Evolutionary conservation across 78 protist genomes (phyloP).

Genomic region (Diacronema lutheri): DNA sequence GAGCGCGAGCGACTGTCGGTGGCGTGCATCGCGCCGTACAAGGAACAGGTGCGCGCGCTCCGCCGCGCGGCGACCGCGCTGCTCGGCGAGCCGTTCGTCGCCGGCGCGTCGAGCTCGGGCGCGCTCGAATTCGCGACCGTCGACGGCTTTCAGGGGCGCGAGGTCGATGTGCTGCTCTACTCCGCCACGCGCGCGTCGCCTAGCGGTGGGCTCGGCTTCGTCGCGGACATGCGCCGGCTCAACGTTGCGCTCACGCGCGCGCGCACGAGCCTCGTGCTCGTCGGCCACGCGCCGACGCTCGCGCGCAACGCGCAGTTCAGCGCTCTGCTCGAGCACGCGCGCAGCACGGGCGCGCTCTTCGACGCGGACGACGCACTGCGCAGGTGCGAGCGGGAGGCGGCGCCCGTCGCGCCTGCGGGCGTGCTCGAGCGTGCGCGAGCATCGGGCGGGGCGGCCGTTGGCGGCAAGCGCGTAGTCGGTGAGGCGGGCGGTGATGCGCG

Average conservation of each 20-base stretch:
- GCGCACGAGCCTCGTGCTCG: not conserved
- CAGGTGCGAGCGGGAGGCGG: too few relatives aligned
- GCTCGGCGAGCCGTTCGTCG: not conserved
- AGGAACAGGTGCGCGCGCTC: not conserved
- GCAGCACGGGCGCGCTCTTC: too few relatives aligned
- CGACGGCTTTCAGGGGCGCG: slow-evolving; percentile 28
- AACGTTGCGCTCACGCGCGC: slow-evolving; percentile 34
- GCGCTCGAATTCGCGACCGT: not conserved
- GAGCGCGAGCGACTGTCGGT: not conserved
- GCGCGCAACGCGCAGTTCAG: not conserved
- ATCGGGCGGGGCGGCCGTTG: too few relatives aligned
- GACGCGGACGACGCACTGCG: too few relatives aligned
- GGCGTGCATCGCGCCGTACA: not conserved
- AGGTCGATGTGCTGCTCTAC: not conserved
- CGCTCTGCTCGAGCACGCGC: too few relatives aligned
- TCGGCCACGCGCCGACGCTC: not conserved
- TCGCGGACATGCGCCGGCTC: not conserved
- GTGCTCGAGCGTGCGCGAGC: too few relatives aligned
- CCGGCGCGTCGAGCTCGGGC: too few relatives aligned
- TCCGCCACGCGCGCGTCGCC: not conserved
- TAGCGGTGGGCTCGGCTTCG: not conserved
- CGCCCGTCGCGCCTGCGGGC: too few relatives aligned
- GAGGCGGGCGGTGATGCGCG: too few relatives aligned
- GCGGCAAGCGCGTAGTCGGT: too few relatives aligned
- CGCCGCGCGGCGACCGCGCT: not conserved